phyloP scores from a whole-genome alignment of 345 rosid species.

The Eucalyptus leucophloia region DNA sequence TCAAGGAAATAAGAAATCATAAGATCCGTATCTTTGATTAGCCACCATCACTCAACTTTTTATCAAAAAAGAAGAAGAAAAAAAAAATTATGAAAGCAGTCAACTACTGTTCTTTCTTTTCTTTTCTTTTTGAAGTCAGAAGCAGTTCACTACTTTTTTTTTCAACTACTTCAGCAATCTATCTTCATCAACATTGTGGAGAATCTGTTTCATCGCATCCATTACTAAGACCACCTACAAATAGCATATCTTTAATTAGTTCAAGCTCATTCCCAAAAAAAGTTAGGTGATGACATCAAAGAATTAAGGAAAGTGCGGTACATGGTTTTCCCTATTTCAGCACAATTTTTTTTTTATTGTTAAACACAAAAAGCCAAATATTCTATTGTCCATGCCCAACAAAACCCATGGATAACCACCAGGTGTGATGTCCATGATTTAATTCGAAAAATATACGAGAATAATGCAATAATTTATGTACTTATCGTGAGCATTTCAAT shows the following conservation, averaged over 20 bases:
- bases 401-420: background rate
- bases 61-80: background rate
- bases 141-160: too few species aligned
- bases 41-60: background rate
- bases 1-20: background rate
- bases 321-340: background rate
- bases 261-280: background rate
- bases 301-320: background rate
- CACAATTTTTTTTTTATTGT: background rate
- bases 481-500: background rate
- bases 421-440: background rate
- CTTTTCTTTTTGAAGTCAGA: too few species aligned
- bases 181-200: too few species aligned
- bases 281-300: background rate
- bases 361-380: background rate
- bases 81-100: background rate
- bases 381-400: background rate
- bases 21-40: background rate
- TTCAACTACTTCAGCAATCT: too few species aligned
- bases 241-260: background rate
- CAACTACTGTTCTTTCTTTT: background rate
- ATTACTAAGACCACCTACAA: background rate
- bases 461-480: background rate
- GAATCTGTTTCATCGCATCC: background rate
- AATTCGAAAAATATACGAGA: background rate